These are phyloP conservation scores for Penicillium nordicum DNA, from an alignment of 2,329 filamentous ascomycete genomes.

Conservation along the genomic window DNA sequence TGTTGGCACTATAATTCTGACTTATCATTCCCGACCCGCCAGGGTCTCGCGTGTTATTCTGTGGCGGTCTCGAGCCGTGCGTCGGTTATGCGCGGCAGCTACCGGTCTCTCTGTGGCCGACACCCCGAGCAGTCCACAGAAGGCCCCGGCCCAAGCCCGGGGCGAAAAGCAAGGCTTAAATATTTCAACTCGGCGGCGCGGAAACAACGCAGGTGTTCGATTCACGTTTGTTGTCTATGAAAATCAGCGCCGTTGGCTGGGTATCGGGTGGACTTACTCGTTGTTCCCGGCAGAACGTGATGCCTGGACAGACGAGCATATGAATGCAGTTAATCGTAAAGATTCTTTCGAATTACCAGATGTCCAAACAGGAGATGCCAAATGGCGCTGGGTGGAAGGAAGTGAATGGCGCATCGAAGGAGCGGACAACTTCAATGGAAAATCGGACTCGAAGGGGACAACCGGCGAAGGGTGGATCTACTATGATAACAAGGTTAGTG, in stretches of 20 bases:
- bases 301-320: conserved; percentile 93
- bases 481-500: conserved; percentile 86
- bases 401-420: conserved; percentile 87
- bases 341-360: conserved; percentile 68
- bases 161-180: conserved; percentile 47
- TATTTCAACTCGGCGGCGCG: conserved; percentile 43
- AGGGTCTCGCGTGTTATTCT: conserved; percentile 81
- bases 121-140: conserved; percentile 19
- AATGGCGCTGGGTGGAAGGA: conserved; percentile 79
- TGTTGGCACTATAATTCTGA: conserved; percentile 79
- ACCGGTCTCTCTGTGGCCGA: conserved; percentile 71
- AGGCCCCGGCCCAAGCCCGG: conserved; percentile 43
- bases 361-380: conserved; percentile 60
- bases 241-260: conserved; percentile 93
- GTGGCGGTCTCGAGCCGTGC: conserved; percentile 79
- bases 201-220: conserved; percentile 70
- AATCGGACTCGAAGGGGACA: conserved; percentile 37
- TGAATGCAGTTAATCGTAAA: conserved; percentile 72
- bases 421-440: conserved; percentile 36
- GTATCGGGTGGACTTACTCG: conserved; percentile 89
- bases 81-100: conserved; percentile 65
- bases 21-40: conserved; percentile 87
- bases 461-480: conserved; percentile 87
- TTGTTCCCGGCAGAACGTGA: conserved; percentile 86
- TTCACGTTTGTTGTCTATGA: conserved; percentile 97